Evolutionary conservation across 208 protist genomes (phyloP).

Genomic region (Tetramitus jugosus): DNA sequence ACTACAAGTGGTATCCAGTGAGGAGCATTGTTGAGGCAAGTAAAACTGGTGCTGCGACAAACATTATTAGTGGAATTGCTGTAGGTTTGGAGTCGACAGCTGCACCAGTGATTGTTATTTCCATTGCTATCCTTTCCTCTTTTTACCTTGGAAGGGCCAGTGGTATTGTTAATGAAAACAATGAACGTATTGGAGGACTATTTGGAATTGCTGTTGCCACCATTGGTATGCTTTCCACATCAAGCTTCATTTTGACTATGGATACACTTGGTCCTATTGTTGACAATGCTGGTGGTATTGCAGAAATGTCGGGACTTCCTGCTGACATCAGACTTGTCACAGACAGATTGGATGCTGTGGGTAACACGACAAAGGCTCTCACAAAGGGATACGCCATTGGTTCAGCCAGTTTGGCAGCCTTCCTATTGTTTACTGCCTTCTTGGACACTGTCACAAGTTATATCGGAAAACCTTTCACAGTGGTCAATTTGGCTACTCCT

Average conservation of each 20-base stretch:
- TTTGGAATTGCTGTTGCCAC: conserved; percentile 62
- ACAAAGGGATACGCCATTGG: conserved; percentile 69
- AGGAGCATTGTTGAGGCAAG: conserved; percentile 53
- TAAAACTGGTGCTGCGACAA: conserved; percentile 52
- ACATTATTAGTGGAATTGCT: conserved; percentile 53
- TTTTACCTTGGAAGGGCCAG: conserved; percentile 37
- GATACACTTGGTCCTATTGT: conserved; percentile 67
- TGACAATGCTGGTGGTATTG: conserved; percentile 67
- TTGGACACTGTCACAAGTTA: conserved; percentile 31
- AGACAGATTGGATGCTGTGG: conserved; percentile 62
- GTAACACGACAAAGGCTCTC: conserved; percentile 67
- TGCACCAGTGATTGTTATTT: conserved; percentile 50
- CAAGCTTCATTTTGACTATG: conserved; percentile 53
- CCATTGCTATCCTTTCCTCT: conserved; percentile 49
- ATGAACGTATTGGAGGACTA: conserved; percentile 45
- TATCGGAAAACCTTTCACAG: conserved; percentile 27
- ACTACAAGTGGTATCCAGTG: conserved; percentile 42
- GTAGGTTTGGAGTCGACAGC: conserved; percentile 63
- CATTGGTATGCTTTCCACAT: conserved; percentile 61
- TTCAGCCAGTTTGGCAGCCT: conserved; percentile 56
- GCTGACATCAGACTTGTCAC: conserved; percentile 50
- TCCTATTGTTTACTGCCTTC: conserved; percentile 60
- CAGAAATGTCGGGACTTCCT: conserved; percentile 48
- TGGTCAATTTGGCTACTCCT: conserved; percentile 39
- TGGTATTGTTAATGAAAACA: conserved; percentile 38